A percentile compares a stretch with the other conserved stretches of the same genome.
These are phyloP conservation scores for Epichloe scottii DNA, from an alignment of 2,329 filamentous ascomycete genomes.

Conservation along the genomic window DNA sequence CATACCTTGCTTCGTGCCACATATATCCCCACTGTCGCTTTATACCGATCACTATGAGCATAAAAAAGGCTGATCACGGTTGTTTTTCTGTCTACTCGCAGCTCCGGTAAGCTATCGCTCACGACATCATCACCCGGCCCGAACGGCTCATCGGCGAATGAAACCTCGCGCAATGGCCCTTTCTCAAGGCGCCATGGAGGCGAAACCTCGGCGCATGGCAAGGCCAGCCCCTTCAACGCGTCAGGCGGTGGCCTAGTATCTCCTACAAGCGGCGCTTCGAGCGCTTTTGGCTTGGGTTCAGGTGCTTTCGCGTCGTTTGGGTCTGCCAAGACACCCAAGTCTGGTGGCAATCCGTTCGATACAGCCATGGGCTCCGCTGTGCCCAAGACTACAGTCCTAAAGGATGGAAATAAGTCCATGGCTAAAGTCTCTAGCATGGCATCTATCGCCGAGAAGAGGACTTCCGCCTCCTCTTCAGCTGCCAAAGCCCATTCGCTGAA, in stretches of 20 bases:
- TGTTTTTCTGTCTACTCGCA: slow-evolving; percentile 20
- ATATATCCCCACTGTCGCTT: neutral
- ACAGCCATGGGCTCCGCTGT: slow-evolving; percentile 43
- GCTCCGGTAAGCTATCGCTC: slow-evolving; percentile 82
- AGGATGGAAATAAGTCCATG: slow-evolving; percentile 19
- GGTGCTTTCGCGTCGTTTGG: slow-evolving; percentile 90
- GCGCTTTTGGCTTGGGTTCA: slow-evolving; percentile 85
- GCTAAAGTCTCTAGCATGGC: slow-evolving; percentile 26
- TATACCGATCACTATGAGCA: neutral
- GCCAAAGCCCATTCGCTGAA: slow-evolving; percentile 48
- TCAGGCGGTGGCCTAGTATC: slow-evolving; percentile 39
- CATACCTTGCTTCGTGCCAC: neutral
- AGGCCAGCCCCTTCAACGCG: slow-evolving; percentile 69
- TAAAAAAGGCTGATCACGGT: neutral
- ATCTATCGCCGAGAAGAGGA: slow-evolving; percentile 31
- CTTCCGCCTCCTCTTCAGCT: slow-evolving; percentile 24
- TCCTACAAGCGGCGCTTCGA: slow-evolving; percentile 53
- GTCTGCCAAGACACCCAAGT: slow-evolving; percentile 76
- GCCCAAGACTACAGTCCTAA: slow-evolving; percentile 18
- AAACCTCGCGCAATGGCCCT: slow-evolving; percentile 47
- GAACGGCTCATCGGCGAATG: slow-evolving; percentile 37
- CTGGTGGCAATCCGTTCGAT: slow-evolving; percentile 69
- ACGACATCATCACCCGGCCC: slow-evolving; percentile 54
- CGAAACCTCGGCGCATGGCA: slow-evolving; percentile 58
- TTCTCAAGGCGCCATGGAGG: slow-evolving; percentile 65